These are phyloP conservation scores for Cystoisospora suis DNA, from an alignment of 169 alveolate genomes.

Conservation along the genomic window DNA sequence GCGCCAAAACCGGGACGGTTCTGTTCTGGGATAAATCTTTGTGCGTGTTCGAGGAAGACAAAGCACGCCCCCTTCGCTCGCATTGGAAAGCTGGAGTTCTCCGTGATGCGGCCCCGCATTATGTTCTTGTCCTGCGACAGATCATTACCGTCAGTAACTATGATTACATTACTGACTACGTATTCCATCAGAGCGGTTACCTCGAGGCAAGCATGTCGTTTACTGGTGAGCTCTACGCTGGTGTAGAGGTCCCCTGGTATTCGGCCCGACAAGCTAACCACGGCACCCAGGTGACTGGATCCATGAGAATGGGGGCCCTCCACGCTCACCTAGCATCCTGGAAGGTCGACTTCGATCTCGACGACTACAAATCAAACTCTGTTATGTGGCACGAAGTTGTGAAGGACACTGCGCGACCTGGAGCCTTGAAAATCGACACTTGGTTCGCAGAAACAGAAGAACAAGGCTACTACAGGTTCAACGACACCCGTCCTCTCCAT, in stretches of 20 bases:
- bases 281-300: slow-evolving; percentile 74
- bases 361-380: slow-evolving; percentile 67
- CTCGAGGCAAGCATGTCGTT: slow-evolving; percentile 71
- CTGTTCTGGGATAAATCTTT: slow-evolving; percentile 69
- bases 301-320: slow-evolving; percentile 77
- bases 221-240: slow-evolving; percentile 79
- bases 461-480: slow-evolving; percentile 64
- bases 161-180: slow-evolving; percentile 74
- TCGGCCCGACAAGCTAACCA: slow-evolving; percentile 71
- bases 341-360: slow-evolving; percentile 75
- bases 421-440: slow-evolving; percentile 69
- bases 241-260: slow-evolving; percentile 76
- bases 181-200: slow-evolving; percentile 70
- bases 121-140: slow-evolving; percentile 68
- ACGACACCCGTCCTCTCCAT: slow-evolving; percentile 73
- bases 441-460: slow-evolving; percentile 71
- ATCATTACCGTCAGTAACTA: slow-evolving; percentile 77
- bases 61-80: slow-evolving; percentile 73
- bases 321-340: slow-evolving; percentile 76
- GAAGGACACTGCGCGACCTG: slow-evolving; percentile 70
- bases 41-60: slow-evolving; percentile 74
- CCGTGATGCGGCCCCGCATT: slow-evolving; percentile 74
- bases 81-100: slow-evolving; percentile 75
- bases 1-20: slow-evolving; percentile 73
- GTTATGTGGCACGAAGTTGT: slow-evolving; percentile 69